phyloP scores from a whole-genome alignment of 345 rosid genomes.

The Rhodamnia argentea region DNA sequence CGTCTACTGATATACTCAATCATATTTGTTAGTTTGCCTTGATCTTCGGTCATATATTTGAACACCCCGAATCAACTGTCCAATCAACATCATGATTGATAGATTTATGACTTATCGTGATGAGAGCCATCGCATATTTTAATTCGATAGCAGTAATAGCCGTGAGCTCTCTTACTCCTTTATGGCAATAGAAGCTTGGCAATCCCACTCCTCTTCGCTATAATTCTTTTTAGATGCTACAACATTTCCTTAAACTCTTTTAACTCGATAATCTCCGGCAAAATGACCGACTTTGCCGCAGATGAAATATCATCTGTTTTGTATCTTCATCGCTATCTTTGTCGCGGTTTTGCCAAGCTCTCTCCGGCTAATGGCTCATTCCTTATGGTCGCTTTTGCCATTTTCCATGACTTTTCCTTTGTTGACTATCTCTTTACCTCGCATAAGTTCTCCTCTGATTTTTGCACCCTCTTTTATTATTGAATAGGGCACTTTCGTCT shows the following conservation, averaged over 20 bases:
- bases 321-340: not conserved
- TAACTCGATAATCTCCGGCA: not conserved
- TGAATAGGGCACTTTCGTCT: not conserved
- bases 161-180: not conserved
- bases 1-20: not conserved
- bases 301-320: not conserved
- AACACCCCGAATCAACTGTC: not conserved
- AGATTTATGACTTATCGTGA: not conserved
- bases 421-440: not conserved
- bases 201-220: not conserved
- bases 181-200: not conserved
- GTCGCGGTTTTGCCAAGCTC: not conserved
- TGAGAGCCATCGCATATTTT: not conserved
- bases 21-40: not conserved
- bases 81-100: not conserved
- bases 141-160: not conserved
- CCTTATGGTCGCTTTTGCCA: not conserved
- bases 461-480: not conserved
- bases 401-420: not conserved
- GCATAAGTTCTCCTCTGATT: not conserved
- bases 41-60: not conserved
- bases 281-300: not conserved
- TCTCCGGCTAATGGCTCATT: not conserved
- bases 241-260: not conserved
- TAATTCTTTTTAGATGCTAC: not conserved